phyloP scores from a whole-genome alignment of 1,284 basidiomycete genomes.

The Trichosporon ovoides region DNA sequence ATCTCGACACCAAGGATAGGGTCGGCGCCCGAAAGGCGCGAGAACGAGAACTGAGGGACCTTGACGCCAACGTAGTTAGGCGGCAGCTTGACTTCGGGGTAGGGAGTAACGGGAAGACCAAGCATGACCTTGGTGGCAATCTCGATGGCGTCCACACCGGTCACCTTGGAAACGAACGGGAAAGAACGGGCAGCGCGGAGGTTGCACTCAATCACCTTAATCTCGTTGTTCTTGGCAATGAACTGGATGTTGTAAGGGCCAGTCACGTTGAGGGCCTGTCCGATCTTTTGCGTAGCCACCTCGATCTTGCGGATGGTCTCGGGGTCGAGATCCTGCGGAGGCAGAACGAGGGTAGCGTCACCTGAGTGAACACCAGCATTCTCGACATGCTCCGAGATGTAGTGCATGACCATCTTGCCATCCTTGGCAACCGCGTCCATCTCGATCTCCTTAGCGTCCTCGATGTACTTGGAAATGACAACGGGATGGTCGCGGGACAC shows the following conservation, averaged over 20 bases:
- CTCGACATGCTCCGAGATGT: conserved; percentile 98
- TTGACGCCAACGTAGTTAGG: conserved; percentile 95
- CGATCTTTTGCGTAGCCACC: conserved; percentile 94
- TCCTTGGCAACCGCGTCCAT: conserved; percentile 98
- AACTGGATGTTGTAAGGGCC: conserved; percentile 99
- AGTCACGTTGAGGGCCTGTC: conserved; percentile 94
- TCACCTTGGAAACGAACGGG: conserved; percentile 98
- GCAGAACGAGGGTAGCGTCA: conserved; percentile 95
- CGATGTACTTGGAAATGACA: conserved; percentile 98
- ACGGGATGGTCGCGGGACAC: conserved; percentile 97
- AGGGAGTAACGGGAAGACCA: conserved; percentile 77
- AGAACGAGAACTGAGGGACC: conserved; percentile 98
- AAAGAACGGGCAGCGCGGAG: conserved; percentile 95
- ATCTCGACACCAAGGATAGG: conserved; percentile 99
- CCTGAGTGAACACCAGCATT: conserved; percentile 98
- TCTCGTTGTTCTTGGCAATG: conserved; percentile 99
- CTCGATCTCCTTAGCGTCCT: conserved; percentile 99
- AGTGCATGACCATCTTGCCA: conserved; percentile 98
- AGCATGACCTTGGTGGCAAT: conserved; percentile 99
- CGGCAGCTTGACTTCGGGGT: conserved; percentile 81
- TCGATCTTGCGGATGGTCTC: conserved; percentile 93
- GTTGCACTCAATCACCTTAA: conserved; percentile 99
- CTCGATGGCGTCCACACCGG: conserved; percentile 94
- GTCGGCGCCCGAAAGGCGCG: conserved; percentile 89
- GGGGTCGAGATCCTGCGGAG: conserved; percentile 95